These are phyloP conservation scores for Neonectria sp. DNA, from an alignment of 2,329 filamentous ascomycete genomes.

Conservation along the genomic window DNA sequence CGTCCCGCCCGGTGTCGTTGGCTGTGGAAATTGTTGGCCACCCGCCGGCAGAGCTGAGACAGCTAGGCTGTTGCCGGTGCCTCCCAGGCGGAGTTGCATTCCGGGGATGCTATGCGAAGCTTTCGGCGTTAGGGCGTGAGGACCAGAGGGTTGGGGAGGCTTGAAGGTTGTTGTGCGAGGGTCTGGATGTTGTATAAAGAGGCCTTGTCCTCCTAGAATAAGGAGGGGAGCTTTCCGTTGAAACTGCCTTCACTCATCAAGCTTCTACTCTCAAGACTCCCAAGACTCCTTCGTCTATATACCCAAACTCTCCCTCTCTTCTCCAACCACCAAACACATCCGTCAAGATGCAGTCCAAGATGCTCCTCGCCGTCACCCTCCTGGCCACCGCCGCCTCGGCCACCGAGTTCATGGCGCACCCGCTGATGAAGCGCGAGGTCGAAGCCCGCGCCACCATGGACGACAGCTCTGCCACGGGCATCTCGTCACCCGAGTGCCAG, in stretches of 20 bases:
- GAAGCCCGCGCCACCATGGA: constrained; percentile 41
- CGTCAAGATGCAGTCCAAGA: constrained; percentile 49
- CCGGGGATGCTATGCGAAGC: constrained; percentile 23
- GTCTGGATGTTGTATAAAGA: constrained; percentile 20
- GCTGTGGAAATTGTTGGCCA: constrained; percentile 31
- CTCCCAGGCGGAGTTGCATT: constrained; percentile 8
- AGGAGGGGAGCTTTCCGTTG: background rate
- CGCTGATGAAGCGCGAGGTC: constrained; percentile 46
- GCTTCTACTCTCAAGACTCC: background rate
- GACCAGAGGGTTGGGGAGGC: background rate
- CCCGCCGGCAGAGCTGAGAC: constrained; percentile 7
- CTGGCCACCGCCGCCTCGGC: constrained; percentile 47
- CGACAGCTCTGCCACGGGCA: constrained; percentile 12
- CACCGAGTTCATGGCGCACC: constrained; percentile 48
- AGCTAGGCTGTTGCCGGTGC: constrained; percentile 7
- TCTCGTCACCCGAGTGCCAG: constrained; percentile 42
- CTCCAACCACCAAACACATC: constrained; percentile 6
- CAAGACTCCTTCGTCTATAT: background rate
- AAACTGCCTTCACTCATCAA: background rate
- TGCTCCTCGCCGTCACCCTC: constrained; percentile 46
- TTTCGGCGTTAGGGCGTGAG: background rate
- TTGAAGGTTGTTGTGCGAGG: background rate
- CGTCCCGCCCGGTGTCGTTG: background rate
- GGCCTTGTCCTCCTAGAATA: background rate
- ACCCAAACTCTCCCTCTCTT: background rate